Conservation (phyloP, 805 yeast species). For the Saturnispora zaruensis region DNA sequence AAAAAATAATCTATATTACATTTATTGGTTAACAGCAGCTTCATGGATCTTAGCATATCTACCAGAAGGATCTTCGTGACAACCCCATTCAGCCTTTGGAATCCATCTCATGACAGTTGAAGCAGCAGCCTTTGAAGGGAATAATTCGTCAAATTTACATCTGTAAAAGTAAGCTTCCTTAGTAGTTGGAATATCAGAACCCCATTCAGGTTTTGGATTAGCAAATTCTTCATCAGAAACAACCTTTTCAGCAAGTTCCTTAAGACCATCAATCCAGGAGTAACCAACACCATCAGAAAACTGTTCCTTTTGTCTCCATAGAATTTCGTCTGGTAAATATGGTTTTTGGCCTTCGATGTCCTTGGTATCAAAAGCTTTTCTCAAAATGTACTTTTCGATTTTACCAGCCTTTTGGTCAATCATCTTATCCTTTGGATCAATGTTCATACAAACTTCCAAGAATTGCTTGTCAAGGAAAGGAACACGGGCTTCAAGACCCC, state of each 20-base stretch:
- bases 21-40: constrained; percentile 36
- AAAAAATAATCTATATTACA: constrained; percentile 5
- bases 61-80: constrained; percentile 98
- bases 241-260: constrained; percentile 84
- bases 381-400: constrained; percentile 90
- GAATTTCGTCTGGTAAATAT: constrained; percentile 90
- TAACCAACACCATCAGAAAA: constrained; percentile 99
- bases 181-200: constrained; percentile 86
- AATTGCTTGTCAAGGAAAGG: constrained; percentile 96
- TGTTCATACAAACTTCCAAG: constrained; percentile 87
- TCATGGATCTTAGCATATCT: constrained; percentile 91
- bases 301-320: constrained; percentile 99
- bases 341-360: constrained; percentile 73
- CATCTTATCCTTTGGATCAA: constrained; percentile 86
- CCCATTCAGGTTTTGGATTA: constrained; percentile 93
- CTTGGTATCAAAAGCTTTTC: constrained; percentile 94
- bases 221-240: constrained; percentile 88
- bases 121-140: constrained; percentile 89
- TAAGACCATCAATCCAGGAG: constrained; percentile 97
- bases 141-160: constrained; percentile 87
- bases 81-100: constrained; percentile 99
- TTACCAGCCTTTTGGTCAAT: constrained; percentile 61
- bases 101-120: constrained; percentile 98
- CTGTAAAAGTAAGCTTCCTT: constrained; percentile 99
- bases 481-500: constrained; percentile 99